Conservation (phyloP, 768 basidiomycete species). For the Tephrocybe sp. region DNA sequence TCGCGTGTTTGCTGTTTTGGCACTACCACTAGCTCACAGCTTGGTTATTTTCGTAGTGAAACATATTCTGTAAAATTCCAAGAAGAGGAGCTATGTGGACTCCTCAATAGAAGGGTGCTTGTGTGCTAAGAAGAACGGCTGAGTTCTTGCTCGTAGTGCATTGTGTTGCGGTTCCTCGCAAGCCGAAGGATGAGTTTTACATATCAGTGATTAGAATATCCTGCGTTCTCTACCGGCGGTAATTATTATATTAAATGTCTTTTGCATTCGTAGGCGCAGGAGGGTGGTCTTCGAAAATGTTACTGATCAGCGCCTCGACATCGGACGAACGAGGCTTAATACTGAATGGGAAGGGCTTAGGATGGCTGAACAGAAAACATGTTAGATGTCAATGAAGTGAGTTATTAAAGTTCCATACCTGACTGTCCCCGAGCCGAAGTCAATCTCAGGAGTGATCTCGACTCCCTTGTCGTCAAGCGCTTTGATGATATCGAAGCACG, state of each 20-base stretch:
- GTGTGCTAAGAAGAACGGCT: too few relatives aligned
- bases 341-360: slow-evolving; percentile 15
- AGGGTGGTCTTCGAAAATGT: slow-evolving; percentile 15
- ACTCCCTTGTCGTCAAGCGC: slow-evolving; percentile 28
- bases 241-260: slow-evolving; percentile 6
- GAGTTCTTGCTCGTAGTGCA: too few relatives aligned
- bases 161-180: too few relatives aligned
- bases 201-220: too few relatives aligned
- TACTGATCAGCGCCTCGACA: slow-evolving; percentile 12
- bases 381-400: background rate
- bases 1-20: too few relatives aligned
- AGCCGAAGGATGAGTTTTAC: too few relatives aligned
- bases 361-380: slow-evolving; percentile 11
- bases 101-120: too few relatives aligned
- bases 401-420: slow-evolving; percentile 2
- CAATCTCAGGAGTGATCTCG: slow-evolving; percentile 11
- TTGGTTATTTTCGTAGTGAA: too few relatives aligned
- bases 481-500: slow-evolving; percentile 30
- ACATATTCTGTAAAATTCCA: too few relatives aligned
- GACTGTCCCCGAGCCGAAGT: slow-evolving; percentile 14
- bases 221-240: too few relatives aligned
- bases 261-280: slow-evolving; percentile 14
- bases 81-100: too few relatives aligned
- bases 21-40: too few relatives aligned
- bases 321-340: slow-evolving; percentile 14